Evolutionary conservation across 768 basidiomycete species (phyloP).

Genomic region (Boletus rubropictus): DNA sequence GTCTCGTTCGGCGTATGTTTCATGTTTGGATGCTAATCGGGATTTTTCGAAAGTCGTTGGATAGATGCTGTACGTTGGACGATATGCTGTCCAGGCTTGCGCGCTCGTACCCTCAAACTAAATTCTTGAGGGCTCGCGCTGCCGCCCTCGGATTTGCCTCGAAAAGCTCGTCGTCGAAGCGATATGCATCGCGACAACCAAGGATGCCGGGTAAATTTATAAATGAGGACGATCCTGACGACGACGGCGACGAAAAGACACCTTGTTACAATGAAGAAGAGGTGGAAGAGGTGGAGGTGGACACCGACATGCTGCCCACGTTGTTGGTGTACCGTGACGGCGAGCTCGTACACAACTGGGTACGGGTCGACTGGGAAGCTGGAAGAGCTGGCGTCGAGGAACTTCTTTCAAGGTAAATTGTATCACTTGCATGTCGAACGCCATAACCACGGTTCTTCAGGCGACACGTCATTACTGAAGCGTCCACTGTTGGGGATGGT

Average conservation of each 20-base stretch:
- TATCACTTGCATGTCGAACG: neutral
- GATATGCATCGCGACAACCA: conserved; percentile 4
- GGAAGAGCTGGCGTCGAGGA: conserved; percentile 63
- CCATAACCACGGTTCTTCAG: conserved; percentile 5
- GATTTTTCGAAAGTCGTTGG: conserved; percentile 50
- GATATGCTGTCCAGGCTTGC: conserved; percentile 63
- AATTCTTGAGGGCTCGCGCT: conserved; percentile 80
- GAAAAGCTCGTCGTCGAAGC: conserved; percentile 20
- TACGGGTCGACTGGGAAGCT: conserved; percentile 83
- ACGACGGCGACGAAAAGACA: conserved; percentile 30
- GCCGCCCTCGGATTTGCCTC: conserved; percentile 68
- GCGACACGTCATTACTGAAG: conserved; percentile 24
- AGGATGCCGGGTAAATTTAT: conserved; percentile 29
- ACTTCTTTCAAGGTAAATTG: conserved; percentile 50
- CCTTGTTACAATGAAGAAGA: conserved; percentile 37
- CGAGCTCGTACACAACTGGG: conserved; percentile 84
- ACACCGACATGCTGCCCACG: conserved; percentile 76
- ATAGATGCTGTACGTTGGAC: conserved; percentile 69
- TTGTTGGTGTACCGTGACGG: conserved; percentile 74
- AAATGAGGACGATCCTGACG: conserved; percentile 42
- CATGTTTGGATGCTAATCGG: neutral
- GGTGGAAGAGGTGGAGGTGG: conserved; percentile 61
- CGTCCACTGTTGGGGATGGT: conserved; percentile 23
- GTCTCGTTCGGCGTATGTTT: neutral
- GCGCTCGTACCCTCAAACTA: conserved; percentile 61